These are phyloP conservation scores for Mikania micrantha DNA, from an alignment of 129 eudicot species.

Conservation along the genomic window DNA sequence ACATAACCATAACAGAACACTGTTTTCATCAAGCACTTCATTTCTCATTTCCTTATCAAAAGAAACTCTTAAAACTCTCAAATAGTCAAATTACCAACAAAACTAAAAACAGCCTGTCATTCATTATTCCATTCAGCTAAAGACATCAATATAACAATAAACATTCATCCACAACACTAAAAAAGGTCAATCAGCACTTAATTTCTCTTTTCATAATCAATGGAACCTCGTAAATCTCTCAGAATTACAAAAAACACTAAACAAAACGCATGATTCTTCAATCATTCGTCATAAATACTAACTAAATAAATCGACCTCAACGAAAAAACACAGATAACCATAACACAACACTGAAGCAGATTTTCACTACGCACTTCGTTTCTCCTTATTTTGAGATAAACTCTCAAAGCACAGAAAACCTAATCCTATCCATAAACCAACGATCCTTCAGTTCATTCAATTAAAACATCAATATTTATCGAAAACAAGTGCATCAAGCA, in stretches of 20 bases:
- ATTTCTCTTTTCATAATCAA: background rate
- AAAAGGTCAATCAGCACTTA: no score
- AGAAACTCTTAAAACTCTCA: background rate
- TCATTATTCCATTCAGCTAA: background rate
- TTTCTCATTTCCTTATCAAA: background rate
- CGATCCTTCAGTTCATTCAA: background rate
- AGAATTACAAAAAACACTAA: background rate
- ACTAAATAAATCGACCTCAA: background rate
- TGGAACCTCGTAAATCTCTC: background rate
- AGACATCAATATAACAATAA: background rate
- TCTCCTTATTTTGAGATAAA: background rate
- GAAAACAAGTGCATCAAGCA: background rate
- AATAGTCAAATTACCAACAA: background rate
- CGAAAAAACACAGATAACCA: background rate
- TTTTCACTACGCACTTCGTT: background rate
- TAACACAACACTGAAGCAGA: background rate
- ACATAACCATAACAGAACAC: background rate
- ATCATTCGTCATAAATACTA: background rate
- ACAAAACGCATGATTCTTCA: background rate
- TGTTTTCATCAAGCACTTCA: background rate
- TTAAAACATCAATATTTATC: background rate
- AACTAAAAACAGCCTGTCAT: background rate
- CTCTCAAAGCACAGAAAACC: background rate
- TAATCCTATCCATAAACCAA: background rate
- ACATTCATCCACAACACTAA: background rate